Evolutionary conservation across 441 rosid species (phyloP).

Genomic region (Jatropha podagrica): DNA sequence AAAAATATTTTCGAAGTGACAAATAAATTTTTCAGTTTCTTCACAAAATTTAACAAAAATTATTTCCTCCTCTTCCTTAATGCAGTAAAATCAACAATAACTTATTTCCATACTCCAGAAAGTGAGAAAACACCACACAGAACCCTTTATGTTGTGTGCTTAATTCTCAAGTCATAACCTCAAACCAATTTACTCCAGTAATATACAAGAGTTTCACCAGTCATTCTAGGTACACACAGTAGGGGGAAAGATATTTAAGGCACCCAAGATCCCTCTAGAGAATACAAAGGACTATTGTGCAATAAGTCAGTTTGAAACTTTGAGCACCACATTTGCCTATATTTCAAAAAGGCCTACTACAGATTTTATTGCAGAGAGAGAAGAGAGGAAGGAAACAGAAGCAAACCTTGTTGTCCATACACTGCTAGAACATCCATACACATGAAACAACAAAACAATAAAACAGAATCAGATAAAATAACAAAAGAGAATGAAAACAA

Average conservation of each 20-base stretch:
- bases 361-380: not conserved
- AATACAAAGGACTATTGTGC: not conserved
- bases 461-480: slow-evolving; percentile 31
- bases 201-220: not conserved
- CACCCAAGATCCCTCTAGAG: not conserved
- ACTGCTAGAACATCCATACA: slow-evolving; percentile 44
- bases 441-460: slow-evolving; percentile 27
- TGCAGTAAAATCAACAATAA: slow-evolving; percentile 7
- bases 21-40: not conserved
- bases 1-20: not conserved
- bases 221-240: not conserved
- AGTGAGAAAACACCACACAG: not conserved
- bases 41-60: not conserved
- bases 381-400: not conserved
- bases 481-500: not conserved
- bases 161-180: not conserved
- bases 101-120: not conserved
- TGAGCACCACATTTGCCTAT: not conserved
- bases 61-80: not conserved
- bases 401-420: slow-evolving; percentile 80
- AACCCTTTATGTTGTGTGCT: not conserved
- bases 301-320: not conserved
- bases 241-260: slow-evolving; percentile 7
- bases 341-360: slow-evolving; percentile 3
- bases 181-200: not conserved